Conservation (phyloP, 345 rosid genomes). For the Arabis hirsuta region DNA sequence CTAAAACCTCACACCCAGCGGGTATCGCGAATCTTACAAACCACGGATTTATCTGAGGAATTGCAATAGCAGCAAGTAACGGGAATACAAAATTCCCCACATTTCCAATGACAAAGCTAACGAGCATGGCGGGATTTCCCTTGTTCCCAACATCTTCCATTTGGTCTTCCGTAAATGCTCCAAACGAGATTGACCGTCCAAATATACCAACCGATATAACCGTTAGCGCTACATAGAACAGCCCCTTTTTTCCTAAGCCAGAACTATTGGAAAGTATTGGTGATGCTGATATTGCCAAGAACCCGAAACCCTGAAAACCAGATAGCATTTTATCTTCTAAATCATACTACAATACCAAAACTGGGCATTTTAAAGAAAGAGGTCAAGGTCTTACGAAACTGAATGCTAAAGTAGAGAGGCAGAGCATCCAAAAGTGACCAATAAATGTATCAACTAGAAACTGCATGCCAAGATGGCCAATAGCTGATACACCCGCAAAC, state of each 20-base stretch:
- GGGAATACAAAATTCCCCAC: conserved; percentile 37
- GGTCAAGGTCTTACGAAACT: conserved; percentile 21
- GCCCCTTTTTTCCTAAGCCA: conserved; percentile 5
- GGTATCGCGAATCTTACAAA: conserved; percentile 48
- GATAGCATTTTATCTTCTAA: neutral
- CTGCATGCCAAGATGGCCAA: conserved; percentile 42
- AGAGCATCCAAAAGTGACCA: conserved; percentile 46
- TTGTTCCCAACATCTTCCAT: conserved; percentile 36
- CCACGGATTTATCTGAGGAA: conserved; percentile 47
- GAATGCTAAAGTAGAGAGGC: conserved; percentile 40
- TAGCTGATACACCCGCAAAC: conserved; percentile 42
- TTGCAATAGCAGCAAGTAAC: conserved; percentile 36
- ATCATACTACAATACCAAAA: neutral
- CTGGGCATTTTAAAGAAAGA: no score
- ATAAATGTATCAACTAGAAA: conserved; percentile 40
- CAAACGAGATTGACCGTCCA: conserved; percentile 40
- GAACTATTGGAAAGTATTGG: conserved; percentile 13
- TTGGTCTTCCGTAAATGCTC: conserved; percentile 41
- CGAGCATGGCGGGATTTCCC: conserved; percentile 22
- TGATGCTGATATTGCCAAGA: conserved; percentile 42
- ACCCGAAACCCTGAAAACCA: conserved; percentile 39
- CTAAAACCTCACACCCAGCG: conserved; percentile 40
- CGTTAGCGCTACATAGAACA: conserved; percentile 29
- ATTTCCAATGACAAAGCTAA: conserved; percentile 42
- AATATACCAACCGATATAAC: conserved; percentile 42